These are phyloP conservation scores for Dothiorella sarmentorum DNA, from an alignment of 2,329 filamentous ascomycete species.

Conservation along the genomic window DNA sequence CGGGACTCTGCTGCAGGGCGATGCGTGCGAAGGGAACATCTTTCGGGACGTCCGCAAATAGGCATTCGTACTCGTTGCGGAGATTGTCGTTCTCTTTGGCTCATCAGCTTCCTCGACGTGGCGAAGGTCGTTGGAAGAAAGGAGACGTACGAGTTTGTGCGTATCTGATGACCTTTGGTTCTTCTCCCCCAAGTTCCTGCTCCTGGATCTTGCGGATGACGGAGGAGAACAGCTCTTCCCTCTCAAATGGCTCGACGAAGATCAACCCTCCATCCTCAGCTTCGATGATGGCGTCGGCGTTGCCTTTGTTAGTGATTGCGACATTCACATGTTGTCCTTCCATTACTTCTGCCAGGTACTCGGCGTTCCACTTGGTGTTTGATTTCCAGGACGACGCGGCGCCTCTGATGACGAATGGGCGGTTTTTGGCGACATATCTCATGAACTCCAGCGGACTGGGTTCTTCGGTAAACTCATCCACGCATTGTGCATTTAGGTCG, in stretches of 20 bases:
- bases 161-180: constrained; percentile 45
- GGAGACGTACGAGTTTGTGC: constrained; percentile 64
- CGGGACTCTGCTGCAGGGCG: constrained; percentile 62
- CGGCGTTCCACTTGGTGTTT: constrained; percentile 58
- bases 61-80: constrained; percentile 63
- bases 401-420: constrained; percentile 67
- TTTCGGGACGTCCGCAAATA: constrained; percentile 61
- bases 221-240: constrained; percentile 57
- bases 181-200: constrained; percentile 45
- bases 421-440: constrained; percentile 70
- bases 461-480: constrained; percentile 61
- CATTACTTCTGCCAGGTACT: constrained; percentile 57
- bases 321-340: constrained; percentile 63
- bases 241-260: constrained; percentile 72
- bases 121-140: background rate
- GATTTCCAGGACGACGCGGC: constrained; percentile 64
- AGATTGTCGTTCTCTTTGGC: constrained; percentile 73
- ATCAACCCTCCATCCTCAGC: constrained; percentile 49
- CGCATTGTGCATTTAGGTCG: constrained; percentile 61
- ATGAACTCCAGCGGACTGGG: constrained; percentile 78
- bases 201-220: constrained; percentile 61
- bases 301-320: constrained; percentile 69
- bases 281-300: constrained; percentile 60
- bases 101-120: background rate
- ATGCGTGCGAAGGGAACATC: constrained; percentile 70